Conservation (phyloP, 352 stramenopile genomes). For the Phytophthora pini region DNA sequence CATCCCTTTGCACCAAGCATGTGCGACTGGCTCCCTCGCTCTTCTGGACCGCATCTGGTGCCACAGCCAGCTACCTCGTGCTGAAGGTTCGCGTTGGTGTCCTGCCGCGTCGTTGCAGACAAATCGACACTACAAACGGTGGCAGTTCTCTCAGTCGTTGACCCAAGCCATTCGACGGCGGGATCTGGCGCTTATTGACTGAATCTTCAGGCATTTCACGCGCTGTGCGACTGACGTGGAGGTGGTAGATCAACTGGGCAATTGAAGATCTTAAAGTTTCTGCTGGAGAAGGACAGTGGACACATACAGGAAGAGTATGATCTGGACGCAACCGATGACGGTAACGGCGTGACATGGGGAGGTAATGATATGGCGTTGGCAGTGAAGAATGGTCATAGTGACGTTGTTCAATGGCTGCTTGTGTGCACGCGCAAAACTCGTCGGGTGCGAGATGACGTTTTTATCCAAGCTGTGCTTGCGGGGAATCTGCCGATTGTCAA, state of each 20-base stretch:
- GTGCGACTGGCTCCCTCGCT: background rate
- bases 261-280: background rate
- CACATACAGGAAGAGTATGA: constrained; percentile 1
- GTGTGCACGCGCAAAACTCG: background rate
- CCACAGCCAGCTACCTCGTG: background rate
- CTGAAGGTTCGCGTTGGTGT: constrained; percentile 4
- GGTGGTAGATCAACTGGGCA: constrained; percentile 8
- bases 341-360: constrained; percentile 4
- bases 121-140: constrained; percentile 12
- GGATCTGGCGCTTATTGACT: constrained; percentile 8
- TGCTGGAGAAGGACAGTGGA: constrained; percentile 2
- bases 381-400: constrained; percentile 3
- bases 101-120: constrained; percentile 1
- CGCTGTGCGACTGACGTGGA: constrained; percentile 12
- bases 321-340: background rate
- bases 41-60: constrained; percentile 11
- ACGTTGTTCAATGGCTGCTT: constrained; percentile 4
- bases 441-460: background rate
- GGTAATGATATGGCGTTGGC: constrained; percentile 4
- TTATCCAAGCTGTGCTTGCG: background rate
- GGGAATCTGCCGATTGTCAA: constrained; percentile 5
- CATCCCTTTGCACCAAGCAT: constrained; percentile 10
- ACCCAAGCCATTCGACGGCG: constrained; percentile 7
- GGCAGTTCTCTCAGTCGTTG: constrained; percentile 13
- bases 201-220: constrained; percentile 12